A percentile compares a stretch with the other conserved stretches of the same genome.
phyloP scores from a whole-genome alignment of 1,139 yeast species.

The Candida glucosophila region DNA sequence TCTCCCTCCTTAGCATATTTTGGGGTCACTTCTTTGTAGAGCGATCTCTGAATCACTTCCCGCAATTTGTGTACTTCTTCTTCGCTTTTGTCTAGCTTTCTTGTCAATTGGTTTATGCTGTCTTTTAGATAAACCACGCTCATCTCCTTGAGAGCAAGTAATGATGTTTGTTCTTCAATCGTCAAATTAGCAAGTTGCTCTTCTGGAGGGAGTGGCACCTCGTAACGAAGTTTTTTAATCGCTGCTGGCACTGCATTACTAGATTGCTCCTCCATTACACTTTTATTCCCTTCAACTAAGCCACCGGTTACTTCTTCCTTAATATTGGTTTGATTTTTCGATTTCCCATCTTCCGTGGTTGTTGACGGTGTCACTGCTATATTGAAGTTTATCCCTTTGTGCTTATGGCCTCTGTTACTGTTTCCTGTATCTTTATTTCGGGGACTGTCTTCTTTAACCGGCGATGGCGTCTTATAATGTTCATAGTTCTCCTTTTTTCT shows the following conservation, averaged over 20 bases:
- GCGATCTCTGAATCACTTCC: constrained; percentile 30
- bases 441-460: too few relatives aligned
- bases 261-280: not conserved
- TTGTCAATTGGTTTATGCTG: constrained; percentile 26
- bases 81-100: constrained; percentile 31
- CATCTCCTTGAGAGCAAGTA: constrained; percentile 57
- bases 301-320: not conserved
- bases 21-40: constrained; percentile 20
- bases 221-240: constrained; percentile 13
- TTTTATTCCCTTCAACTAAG: not conserved
- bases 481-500: too few relatives aligned
- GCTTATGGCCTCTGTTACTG: constrained; percentile 7
- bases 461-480: too few relatives aligned
- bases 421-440: constrained; percentile 1
- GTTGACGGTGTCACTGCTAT: constrained; percentile 22
- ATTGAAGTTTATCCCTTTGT: constrained; percentile 23
- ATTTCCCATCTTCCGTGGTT: constrained; percentile 3
- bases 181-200: constrained; percentile 24
- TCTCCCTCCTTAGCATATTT: not conserved
- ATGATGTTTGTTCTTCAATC: constrained; percentile 47
- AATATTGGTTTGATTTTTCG: not conserved
- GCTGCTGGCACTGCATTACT: constrained; percentile 2
- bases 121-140: constrained; percentile 49
- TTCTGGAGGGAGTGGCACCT: constrained; percentile 24
- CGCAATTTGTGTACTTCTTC: constrained; percentile 38